Percentiles rank a stretch among this genome's conserved stretches.
phyloP scores from a whole-genome alignment of 1,284 basidiomycete genomes.

The Apiotrichum siamense region DNA sequence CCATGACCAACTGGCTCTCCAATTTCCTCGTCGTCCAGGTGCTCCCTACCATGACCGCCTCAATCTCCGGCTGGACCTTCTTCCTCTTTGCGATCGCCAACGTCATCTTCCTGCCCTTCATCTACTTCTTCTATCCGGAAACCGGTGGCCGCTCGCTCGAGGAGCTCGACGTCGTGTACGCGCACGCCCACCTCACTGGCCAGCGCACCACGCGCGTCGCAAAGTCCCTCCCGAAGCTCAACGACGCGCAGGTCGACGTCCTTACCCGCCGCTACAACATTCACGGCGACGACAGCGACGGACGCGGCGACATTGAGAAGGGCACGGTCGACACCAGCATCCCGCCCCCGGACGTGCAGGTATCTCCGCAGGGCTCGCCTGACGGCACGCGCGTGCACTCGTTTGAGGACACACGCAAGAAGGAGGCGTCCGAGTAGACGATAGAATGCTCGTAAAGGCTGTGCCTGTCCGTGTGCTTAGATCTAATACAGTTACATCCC shows the following conservation, averaged over 20 bases:
- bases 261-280: constrained; percentile 47
- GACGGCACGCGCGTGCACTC: constrained; percentile 3
- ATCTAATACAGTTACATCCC: too few relatives aligned
- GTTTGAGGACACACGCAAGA: background rate
- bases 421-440: background rate
- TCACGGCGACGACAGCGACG: constrained; percentile 39
- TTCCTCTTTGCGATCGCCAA: constrained; percentile 48
- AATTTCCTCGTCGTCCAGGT: constrained; percentile 51
- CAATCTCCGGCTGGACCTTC: constrained; percentile 47
- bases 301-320: constrained; percentile 10
- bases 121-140: constrained; percentile 47
- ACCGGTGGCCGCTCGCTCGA: constrained; percentile 40
- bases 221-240: constrained; percentile 40
- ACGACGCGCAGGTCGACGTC: constrained; percentile 42
- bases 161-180: constrained; percentile 47
- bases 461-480: too few relatives aligned
- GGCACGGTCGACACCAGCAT: constrained; percentile 12
- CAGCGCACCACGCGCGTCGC: constrained; percentile 41
- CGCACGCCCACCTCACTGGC: constrained; percentile 25
- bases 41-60: constrained; percentile 48
- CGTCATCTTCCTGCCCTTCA: constrained; percentile 46
- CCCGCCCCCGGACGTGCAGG: background rate
- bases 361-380: background rate
- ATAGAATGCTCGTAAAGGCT: too few relatives aligned
- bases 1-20: constrained; percentile 52